Percentiles rank a stretch among this genome's conserved stretches.
Conservation (phyloP, 2,329 filamentous ascomycete genomes). For the Ceratocystiopsis brevicomis region DNA sequence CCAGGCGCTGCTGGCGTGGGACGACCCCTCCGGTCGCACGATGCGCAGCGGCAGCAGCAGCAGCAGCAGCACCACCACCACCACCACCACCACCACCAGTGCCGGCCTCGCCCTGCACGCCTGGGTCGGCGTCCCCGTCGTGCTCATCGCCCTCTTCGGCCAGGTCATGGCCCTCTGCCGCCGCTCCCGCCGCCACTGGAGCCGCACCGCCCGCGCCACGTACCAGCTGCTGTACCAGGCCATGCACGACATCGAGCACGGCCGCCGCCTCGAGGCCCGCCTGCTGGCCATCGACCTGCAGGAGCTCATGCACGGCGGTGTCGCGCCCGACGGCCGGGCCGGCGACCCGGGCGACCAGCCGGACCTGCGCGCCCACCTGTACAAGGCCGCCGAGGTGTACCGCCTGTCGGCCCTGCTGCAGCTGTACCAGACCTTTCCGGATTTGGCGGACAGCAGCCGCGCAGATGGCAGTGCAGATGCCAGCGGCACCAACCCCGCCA, state of each 20-base stretch:
- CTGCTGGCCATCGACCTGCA: slow-evolving; percentile 15
- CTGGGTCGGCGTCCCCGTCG: slow-evolving; percentile 20
- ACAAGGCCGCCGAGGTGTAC: slow-evolving; percentile 19
- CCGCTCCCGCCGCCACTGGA: slow-evolving; percentile 14
- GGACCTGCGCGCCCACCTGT: slow-evolving; percentile 12
- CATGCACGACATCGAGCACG: slow-evolving; percentile 16
- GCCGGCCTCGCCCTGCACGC: slow-evolving; percentile 14
- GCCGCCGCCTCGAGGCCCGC: slow-evolving; percentile 17
- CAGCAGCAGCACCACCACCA: too few species aligned
- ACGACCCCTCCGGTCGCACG: too few species aligned
- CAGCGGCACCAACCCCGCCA: background rate
- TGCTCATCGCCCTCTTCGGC: slow-evolving; percentile 16
- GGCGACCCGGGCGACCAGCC: too few species aligned
- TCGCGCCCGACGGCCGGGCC: too few species aligned
- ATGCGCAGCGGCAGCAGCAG: too few species aligned
- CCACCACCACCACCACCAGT: background rate
- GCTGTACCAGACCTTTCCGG: slow-evolving; percentile 19
- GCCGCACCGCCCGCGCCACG: slow-evolving; percentile 10
- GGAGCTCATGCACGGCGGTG: too few species aligned
- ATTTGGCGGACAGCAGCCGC: too few species aligned
- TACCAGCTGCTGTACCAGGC: slow-evolving; percentile 11
- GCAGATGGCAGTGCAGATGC: background rate
- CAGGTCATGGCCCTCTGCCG: slow-evolving; percentile 19
- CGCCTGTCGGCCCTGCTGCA: slow-evolving; percentile 19
- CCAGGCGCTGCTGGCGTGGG: slow-evolving; percentile 6